Evolutionary conservation across 192 early-diverging fungal species (phyloP), one percentile per base, ranked within the genome.

Genomic region (Podila horticola): DNA sequence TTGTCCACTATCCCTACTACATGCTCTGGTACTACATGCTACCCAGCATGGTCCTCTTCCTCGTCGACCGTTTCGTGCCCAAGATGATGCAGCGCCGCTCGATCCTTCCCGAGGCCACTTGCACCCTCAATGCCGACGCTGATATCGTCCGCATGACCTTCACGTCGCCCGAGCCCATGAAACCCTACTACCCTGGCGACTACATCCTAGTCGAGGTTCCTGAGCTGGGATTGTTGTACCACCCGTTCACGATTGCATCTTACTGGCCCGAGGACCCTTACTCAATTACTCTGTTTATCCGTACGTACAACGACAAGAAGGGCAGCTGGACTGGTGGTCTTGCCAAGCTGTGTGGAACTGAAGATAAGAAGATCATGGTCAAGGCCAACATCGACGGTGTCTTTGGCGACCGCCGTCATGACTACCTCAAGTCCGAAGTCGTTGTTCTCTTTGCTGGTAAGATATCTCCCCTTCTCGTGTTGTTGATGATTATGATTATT

Each of bases 321-420:
- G 33, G 41, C 9, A 81, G 77, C 36, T 81, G 77, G 77, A 81
- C 77, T 2, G 71, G 71, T 20, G 71, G 41, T 2, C 31, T 81
- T 50, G 41, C 29, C 12, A 24, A 62, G 15, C 67, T 81, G 10
- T 81, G 77, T 55, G 77, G 77, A 20, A 61, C 38, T 12, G 66
- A 81, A 5, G 77, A 73, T 29, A 81, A 73, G 29, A 66, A 66
- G 10, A 48, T 81, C 20, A 17, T 50, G 13, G 20, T 81, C 49
- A 67, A 64, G 50, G 52, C 77, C 2, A 69, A 73, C 50, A 66
- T 73, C 5, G 77, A 81, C 29, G 77, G 77, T 66, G 62, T 73
- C 67, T 81, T 81, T 81, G 77, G 77, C 13, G 77, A 81, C 67
- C 77, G 77, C 5, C 69, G 71, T n/a, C 77, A 81, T 31, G 77